Evolutionary conservation across 345 rosid genomes (phyloP).

Genomic region (Melaleuca alternifolia): DNA sequence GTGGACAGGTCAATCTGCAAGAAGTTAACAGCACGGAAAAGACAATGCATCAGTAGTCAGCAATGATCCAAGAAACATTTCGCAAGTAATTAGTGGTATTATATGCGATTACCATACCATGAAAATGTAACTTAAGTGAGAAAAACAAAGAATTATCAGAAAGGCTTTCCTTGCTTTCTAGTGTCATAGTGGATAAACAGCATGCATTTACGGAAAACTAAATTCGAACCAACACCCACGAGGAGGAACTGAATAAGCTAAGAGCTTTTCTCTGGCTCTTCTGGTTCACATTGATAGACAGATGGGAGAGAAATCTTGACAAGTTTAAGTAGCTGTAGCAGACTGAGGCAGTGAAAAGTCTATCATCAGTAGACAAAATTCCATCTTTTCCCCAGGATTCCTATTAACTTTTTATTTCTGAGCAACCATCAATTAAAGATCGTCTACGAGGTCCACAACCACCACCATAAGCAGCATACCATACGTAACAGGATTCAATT

Average conservation of each 20-base stretch:
- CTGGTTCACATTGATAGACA: background rate
- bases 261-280: background rate
- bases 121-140: background rate
- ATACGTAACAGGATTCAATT: background rate
- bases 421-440: background rate
- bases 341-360: background rate
- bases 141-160: background rate
- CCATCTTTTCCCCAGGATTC: background rate
- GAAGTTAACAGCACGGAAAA: background rate
- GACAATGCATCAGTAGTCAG: conserved; percentile 7
- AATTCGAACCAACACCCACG: background rate
- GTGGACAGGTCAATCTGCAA: conserved; percentile 89
- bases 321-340: background rate
- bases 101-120: background rate
- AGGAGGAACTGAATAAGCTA: background rate
- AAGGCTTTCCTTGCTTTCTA: background rate
- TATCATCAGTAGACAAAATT: background rate
- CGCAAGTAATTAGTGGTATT: background rate
- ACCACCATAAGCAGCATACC: background rate
- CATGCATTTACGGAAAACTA: background rate
- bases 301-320: background rate
- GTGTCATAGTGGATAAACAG: background rate
- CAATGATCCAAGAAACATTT: background rate
- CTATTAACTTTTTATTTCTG: background rate
- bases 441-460: background rate